Evolutionary conservation across 116 monocot genomes (phyloP), one percentile per base, ranked within the genome.

Genomic region (Trichopus zeylanicus): DNA sequence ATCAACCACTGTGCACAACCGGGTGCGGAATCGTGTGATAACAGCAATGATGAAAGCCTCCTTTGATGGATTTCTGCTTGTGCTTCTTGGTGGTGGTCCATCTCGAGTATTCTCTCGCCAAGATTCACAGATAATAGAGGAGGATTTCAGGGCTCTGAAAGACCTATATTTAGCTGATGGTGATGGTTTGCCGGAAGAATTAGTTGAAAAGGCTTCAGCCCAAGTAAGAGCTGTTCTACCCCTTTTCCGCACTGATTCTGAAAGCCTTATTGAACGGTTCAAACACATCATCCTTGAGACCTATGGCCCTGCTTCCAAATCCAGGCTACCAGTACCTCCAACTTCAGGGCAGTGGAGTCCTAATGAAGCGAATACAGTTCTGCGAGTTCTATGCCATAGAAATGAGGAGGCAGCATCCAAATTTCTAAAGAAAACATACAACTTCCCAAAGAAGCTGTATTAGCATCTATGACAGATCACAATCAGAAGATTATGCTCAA

Each of bases 21-120:
- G 70, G 39, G 77, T 98, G 51, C 73, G 85, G 16, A 88, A 80
- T 60, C 84, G 98, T 1, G 75, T 79, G 10, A 76, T 98, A 74
- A 98, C 98, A 15, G 80, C 85, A 22, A 59, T 98, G 56, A 98
- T 91, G 98, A 98, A 98, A 74, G 98, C 98, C 52, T 75, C 88
- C 15, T 98, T 98, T 67, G 98, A 98, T 63, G 98, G 88, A 19
- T 91, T 98, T 55, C 76, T 98, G 51, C 70, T 91, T 2, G 87
- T 98, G 34, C 78, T 98, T 68, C 79, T 98, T 46, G 84, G 79
- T 4, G 98, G 98, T 10, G 98, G 98, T 16, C 92, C 98, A 5
- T 73, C 63, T 22, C 91, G 92, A 55, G 65, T 77, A 28, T 91
- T 98, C 65, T 55, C 85, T 52, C 70, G 55, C 15, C 85, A 82